Percentiles rank a stretch among this genome's conserved stretches.
Evolutionary conservation across 371 early-diverging fungal species (phyloP).

Genomic region (Circinella umbellata): DNA sequence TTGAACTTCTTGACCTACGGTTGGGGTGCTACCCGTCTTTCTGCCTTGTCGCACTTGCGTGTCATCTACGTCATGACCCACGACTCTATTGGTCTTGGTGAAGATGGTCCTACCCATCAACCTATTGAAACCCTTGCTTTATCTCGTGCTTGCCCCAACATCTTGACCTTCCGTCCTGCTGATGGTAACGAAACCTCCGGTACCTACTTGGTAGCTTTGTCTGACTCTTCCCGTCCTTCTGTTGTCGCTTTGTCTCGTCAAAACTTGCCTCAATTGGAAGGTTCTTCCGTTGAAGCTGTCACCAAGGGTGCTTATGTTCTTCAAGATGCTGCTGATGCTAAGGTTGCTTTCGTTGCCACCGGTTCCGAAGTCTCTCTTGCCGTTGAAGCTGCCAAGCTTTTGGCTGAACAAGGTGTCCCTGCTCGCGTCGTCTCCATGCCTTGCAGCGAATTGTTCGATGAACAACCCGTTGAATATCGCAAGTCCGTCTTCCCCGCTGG

Average conservation of each 20-base stretch:
- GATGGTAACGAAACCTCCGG: slow-evolving; percentile 97
- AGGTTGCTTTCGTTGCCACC: slow-evolving; percentile 84
- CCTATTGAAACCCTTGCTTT: slow-evolving; percentile 96
- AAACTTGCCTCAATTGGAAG: slow-evolving; percentile 89
- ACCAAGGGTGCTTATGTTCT: slow-evolving; percentile 83
- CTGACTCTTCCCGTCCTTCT: slow-evolving; percentile 73
- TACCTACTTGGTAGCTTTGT: slow-evolving; percentile 84
- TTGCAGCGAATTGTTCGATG: slow-evolving; percentile 90
- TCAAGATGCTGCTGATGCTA: slow-evolving; percentile 56
- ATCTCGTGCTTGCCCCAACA: slow-evolving; percentile 96
- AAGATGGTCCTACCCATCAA: slow-evolving; percentile 99
- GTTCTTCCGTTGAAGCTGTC: slow-evolving; percentile 79
- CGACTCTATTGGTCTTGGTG: slow-evolving; percentile 99
- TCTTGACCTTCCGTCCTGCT: slow-evolving; percentile 91
- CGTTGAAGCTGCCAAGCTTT: slow-evolving; percentile 76
- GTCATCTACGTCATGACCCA: slow-evolving; percentile 98
- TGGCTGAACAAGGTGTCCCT: slow-evolving; percentile 57
- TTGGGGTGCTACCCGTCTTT: slow-evolving; percentile 91
- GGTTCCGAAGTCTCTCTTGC: slow-evolving; percentile 95
- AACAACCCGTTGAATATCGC: slow-evolving; percentile 85
- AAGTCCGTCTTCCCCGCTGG: slow-evolving; percentile 78
- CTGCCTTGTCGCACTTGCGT: slow-evolving; percentile 88
- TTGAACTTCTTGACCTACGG: slow-evolving; percentile 95
- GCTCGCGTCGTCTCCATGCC: slow-evolving; percentile 95
- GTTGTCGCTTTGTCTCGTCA: slow-evolving; percentile 95